A percentile compares a stretch with the other conserved stretches of the same genome.
Conservation (phyloP, 1,284 basidiomycete species). For the Sanghuangporus weigelae region DNA sequence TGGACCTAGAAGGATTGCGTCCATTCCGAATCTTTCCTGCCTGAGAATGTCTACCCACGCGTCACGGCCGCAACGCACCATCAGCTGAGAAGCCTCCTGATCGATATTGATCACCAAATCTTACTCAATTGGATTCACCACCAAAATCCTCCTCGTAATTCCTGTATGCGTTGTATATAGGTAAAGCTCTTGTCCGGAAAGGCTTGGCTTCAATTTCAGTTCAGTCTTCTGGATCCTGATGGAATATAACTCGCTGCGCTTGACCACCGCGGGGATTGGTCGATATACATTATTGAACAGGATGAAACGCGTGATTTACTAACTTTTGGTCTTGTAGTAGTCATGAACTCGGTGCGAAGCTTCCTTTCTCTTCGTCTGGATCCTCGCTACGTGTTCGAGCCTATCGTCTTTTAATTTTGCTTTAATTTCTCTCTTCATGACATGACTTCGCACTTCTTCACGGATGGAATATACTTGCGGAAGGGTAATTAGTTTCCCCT, state of each 20-base stretch:
- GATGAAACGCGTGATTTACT: background rate
- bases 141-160: background rate
- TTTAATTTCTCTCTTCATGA: background rate
- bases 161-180: background rate
- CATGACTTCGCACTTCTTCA: background rate
- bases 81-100: background rate
- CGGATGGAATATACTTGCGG: background rate
- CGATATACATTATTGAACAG: background rate
- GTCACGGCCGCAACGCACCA: background rate
- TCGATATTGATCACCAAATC: background rate
- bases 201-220: background rate
- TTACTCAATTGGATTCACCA: background rate
- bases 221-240: background rate
- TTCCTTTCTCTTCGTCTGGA: background rate
- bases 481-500: background rate
- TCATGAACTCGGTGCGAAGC: background rate
- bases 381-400: background rate
- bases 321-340: background rate
- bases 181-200: background rate
- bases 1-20: background rate
- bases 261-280: background rate
- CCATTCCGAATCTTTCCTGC: background rate
- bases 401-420: background rate
- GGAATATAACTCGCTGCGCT: background rate
- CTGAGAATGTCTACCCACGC: background rate